A percentile compares a stretch with the other conserved stretches of the same genome.
Conservation (phyloP, 2,329 filamentous ascomycete species). For the Tympanopsis confertula region DNA sequence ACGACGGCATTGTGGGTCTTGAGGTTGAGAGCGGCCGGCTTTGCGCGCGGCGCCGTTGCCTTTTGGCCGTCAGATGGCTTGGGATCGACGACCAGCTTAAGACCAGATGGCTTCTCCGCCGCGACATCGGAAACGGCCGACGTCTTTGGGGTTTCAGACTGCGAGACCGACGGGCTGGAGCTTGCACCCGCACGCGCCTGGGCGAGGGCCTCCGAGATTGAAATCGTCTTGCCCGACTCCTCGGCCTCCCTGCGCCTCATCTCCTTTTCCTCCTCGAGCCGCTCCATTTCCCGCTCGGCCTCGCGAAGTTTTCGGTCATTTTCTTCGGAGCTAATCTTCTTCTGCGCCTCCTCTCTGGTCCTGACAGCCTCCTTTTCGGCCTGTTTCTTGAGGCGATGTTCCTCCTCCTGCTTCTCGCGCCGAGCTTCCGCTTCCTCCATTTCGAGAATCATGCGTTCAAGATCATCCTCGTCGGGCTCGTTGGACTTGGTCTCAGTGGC, state of each 20-base stretch:
- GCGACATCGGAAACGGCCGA: constrained; percentile 15
- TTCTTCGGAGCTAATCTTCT: constrained; percentile 37
- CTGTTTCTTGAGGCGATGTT: constrained; percentile 24
- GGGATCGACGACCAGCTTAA: constrained; percentile 31
- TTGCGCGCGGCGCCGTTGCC: constrained; percentile 41
- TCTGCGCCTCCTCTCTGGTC: constrained; percentile 27
- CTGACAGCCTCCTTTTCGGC: constrained; percentile 32
- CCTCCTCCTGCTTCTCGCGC: constrained; percentile 35
- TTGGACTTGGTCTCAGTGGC: constrained; percentile 15
- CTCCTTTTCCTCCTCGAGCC: constrained; percentile 60
- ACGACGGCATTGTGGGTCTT: constrained; percentile 67
- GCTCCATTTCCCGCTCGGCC: constrained; percentile 62
- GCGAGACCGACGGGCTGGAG: constrained; percentile 9
- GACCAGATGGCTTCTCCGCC: constrained; percentile 35
- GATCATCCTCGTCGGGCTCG: constrained; percentile 34
- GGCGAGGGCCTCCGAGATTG: constrained; percentile 38
- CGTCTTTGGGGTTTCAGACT: neutral
- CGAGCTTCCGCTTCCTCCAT: constrained; percentile 44
- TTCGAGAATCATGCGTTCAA: constrained; percentile 48
- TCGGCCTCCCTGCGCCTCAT: constrained; percentile 38
- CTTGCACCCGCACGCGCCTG: constrained; percentile 17
- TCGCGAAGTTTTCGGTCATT: constrained; percentile 58
- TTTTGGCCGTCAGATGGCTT: constrained; percentile 37
- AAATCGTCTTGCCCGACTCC: constrained; percentile 31
- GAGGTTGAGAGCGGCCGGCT: constrained; percentile 82